Evolutionary conservation across 306 rosid species (phyloP), one percentile per base, ranked within the genome.

Genomic region (Hippophae rhamnoides): DNA sequence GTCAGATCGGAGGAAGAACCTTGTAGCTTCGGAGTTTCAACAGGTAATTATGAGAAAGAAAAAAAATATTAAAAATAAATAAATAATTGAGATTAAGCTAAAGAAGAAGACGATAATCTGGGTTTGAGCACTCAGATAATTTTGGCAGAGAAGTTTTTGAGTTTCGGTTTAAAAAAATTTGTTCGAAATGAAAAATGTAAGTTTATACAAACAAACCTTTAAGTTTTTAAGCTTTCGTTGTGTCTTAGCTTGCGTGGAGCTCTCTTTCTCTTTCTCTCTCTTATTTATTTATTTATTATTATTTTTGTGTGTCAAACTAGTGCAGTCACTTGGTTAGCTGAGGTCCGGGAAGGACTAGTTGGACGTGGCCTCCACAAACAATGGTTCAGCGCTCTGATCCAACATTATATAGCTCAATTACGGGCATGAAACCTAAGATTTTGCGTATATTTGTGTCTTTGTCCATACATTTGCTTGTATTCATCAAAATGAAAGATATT

Each of bases 311-410:
- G 54, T 53, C 49, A 40, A 50, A 66, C 56, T 51, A 55, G 41
- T 41, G 1, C 38, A 31, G 38, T 31, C 38, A 31, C 38, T 44
- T 50, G 64, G 79, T 74, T 58, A 51, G 64, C 78, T 72, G 83
- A 79, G 74, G 71, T 66, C 84, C 57, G 62, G 23, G 23, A 18
- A 18, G 79, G 60, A 43, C 72, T 78, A 27, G 56, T 54, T 65
- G 60, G 74, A 64, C 89, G 92, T 79, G 96, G 70, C 72, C 67
- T 85, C 84, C 96, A 63, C 78, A 67, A 65, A 71, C 72, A 60
- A 18, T 53, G 79, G 38, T 31, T 31, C 38, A 5, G 38, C 38
- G 38, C 38, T 31, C 38, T 2, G 5, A 31, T 31, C 38, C 38
- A 31, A 31, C 5, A 31, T 4, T 31, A 31, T 4, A 31, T 31